phyloP scores from a whole-genome alignment of 345 rosid genomes.

The Brassica cretica region DNA sequence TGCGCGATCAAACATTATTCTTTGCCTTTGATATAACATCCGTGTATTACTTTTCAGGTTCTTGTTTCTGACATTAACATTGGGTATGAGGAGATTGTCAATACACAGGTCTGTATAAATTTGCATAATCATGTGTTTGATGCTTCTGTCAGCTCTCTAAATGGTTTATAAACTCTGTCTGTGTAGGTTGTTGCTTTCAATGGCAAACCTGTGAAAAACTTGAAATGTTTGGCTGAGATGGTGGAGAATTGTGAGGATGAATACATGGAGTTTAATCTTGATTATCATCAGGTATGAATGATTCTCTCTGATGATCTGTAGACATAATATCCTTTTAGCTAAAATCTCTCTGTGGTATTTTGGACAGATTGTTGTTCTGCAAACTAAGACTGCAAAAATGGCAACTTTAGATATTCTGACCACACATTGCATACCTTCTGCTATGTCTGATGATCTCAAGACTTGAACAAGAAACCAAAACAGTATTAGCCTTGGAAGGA shows the following conservation, averaged over 20 bases:
- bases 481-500: background rate
- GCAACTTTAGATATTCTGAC: conserved; percentile 80
- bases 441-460: conserved; percentile 85
- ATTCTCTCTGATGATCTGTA: conserved; percentile 4
- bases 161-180: background rate
- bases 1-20: background rate
- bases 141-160: conserved; percentile 8
- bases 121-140: background rate
- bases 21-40: background rate
- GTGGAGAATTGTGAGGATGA: conserved; percentile 81
- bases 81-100: conserved; percentile 92
- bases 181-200: conserved; percentile 80
- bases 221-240: conserved; percentile 77
- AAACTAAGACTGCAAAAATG: conserved; percentile 66
- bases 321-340: background rate
- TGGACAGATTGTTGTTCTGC: conserved; percentile 69
- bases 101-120: conserved; percentile 63
- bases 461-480: conserved; percentile 31
- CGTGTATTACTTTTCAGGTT: conserved; percentile 46
- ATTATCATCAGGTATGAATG: conserved; percentile 68
- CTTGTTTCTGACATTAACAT: conserved; percentile 92
- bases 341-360: background rate
- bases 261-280: conserved; percentile 74
- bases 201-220: conserved; percentile 80
- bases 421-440: conserved; percentile 83